These are phyloP conservation scores for Schizothecium vesticola DNA, from an alignment of 495 filamentous ascomycete genomes.

Conservation along the genomic window DNA sequence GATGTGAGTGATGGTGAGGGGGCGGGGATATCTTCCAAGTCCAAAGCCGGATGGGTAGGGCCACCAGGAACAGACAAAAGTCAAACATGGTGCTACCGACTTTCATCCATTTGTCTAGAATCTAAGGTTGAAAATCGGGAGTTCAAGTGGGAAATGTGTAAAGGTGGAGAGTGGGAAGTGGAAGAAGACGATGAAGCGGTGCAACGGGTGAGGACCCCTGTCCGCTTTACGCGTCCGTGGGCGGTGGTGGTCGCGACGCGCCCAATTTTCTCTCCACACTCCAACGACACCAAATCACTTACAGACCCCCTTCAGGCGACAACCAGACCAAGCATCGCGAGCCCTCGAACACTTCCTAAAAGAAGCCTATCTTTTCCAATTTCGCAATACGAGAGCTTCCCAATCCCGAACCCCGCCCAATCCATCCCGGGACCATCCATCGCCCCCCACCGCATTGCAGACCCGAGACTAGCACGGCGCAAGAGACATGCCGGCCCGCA, in stretches of 20 bases:
- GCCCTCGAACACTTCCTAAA: background rate
- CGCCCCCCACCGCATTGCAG: slow-evolving; percentile 3
- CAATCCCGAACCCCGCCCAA: background rate
- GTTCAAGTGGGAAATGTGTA: slow-evolving; percentile 6
- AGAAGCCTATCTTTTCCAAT: background rate
- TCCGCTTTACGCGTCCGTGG: slow-evolving; percentile 22
- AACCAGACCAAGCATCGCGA: background rate
- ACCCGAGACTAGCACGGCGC: background rate
- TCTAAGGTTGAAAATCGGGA: background rate
- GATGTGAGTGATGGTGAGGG: background rate
- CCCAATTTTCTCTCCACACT: slow-evolving; percentile 18
- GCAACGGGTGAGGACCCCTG: background rate
- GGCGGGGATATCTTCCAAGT: background rate
- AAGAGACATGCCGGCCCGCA: slow-evolving; percentile 33
- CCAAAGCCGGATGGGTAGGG: background rate
- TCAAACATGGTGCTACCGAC: background rate
- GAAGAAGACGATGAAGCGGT: background rate
- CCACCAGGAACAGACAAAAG: background rate
- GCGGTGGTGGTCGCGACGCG: slow-evolving; percentile 14
- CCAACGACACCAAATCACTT: background rate
- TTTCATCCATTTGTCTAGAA: background rate
- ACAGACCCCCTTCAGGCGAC: slow-evolving; percentile 3
- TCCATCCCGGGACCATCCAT: background rate
- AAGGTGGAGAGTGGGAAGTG: background rate
- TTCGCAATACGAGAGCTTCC: background rate